A percentile compares a stretch with the other conserved stretches of the same genome.
Conservation (phyloP, 2,329 filamentous ascomycete species). For the Dactylonectria macrodidyma region DNA sequence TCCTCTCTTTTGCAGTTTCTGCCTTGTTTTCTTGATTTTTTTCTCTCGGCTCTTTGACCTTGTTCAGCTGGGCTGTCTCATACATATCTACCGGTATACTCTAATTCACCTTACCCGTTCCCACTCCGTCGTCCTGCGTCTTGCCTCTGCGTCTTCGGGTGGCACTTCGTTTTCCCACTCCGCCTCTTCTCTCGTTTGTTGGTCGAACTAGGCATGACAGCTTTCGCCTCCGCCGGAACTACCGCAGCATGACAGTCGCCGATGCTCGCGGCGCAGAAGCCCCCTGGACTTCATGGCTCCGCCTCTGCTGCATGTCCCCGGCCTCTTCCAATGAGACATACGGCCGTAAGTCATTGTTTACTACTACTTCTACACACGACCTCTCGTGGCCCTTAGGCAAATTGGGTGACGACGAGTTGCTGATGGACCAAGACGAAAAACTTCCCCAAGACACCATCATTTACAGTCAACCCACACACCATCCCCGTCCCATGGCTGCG, state of each 20-base stretch:
- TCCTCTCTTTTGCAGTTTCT: constrained; percentile 29
- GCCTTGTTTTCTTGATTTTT: constrained; percentile 22
- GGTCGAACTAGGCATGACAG: constrained; percentile 43
- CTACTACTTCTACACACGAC: constrained; percentile 41
- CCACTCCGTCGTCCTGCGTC: constrained; percentile 8
- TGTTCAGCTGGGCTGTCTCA: constrained; percentile 17
- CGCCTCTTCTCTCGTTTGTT: constrained; percentile 32
- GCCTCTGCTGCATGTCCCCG: constrained; percentile 61
- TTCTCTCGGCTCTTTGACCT: neutral
- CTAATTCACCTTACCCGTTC: constrained; percentile 29
- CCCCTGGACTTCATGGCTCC: constrained; percentile 62
- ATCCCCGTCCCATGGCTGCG: constrained; percentile 48
- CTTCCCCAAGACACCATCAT: constrained; percentile 43
- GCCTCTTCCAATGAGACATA: constrained; percentile 58
- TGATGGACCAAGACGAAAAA: constrained; percentile 53
- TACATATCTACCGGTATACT: constrained; percentile 37
- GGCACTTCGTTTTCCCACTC: constrained; percentile 23
- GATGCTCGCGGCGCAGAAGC: constrained; percentile 59
- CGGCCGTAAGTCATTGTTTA: constrained; percentile 52
- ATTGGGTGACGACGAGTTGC: constrained; percentile 48
- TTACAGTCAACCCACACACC: constrained; percentile 48
- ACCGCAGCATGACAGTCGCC: constrained; percentile 58
- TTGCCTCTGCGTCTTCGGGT: constrained; percentile 23
- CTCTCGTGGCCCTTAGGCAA: constrained; percentile 48
- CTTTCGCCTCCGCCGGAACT: constrained; percentile 30